A percentile compares a stretch with the other conserved stretches of the same genome.
phyloP scores from a whole-genome alignment of 371 early-diverging fungal species.

The Chytridium lagenaria region DNA sequence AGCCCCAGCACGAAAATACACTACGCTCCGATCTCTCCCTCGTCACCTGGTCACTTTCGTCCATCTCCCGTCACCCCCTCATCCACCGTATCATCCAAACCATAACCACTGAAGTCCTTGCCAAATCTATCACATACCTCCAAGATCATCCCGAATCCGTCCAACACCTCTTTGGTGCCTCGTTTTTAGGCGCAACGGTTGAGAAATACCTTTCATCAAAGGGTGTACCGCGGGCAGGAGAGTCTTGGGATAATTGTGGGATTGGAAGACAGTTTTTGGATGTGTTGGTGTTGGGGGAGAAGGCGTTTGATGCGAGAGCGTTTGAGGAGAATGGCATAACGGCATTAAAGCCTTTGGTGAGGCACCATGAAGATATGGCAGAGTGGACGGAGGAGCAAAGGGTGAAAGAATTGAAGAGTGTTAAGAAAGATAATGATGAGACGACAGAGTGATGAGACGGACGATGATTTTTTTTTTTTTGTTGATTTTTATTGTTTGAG shows the following conservation, averaged over 20 bases:
- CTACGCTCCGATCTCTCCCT: background rate
- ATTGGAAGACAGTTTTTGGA: slow-evolving; percentile 11
- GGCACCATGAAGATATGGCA: background rate
- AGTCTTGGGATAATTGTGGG: background rate
- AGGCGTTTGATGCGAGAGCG: background rate
- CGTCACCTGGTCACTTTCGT: background rate
- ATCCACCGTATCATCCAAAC: background rate
- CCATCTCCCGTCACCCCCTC: slow-evolving; percentile 2
- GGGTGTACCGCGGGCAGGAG: background rate
- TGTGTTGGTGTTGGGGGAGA: background rate
- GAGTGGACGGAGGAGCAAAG: no score
- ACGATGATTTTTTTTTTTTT: no score
- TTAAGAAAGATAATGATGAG: no score
- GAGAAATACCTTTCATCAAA: background rate
- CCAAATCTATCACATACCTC: background rate
- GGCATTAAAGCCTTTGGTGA: background rate
- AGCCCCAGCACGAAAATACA: background rate
- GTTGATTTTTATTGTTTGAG: no score
- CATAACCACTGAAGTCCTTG: background rate
- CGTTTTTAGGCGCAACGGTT: background rate
- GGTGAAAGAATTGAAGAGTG: no score
- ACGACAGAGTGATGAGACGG: no score
- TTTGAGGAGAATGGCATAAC: background rate
- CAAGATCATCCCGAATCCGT: slow-evolving; percentile 8
- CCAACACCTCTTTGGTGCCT: background rate